These are phyloP conservation scores for Solanum dulcamara DNA, from an alignment of 257 asterid genomes.

Conservation along the genomic window DNA sequence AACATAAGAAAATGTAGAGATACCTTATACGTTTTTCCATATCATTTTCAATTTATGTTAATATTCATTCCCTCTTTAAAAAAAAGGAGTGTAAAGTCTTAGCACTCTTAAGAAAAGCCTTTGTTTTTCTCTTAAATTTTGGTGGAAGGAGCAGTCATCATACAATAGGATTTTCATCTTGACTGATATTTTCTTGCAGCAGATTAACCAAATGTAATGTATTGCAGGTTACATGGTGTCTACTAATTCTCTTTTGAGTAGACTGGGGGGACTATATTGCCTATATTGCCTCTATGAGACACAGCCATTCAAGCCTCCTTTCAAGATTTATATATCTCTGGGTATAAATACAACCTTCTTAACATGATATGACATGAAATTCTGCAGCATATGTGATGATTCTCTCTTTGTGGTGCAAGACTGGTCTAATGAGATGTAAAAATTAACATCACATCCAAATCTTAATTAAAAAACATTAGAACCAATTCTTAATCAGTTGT, in stretches of 20 bases:
- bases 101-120: not conserved
- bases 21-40: not conserved
- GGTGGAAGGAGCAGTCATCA: not conserved
- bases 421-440: not conserved
- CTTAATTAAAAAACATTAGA: not conserved
- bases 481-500: not conserved
- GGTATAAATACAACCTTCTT: constrained; percentile 22
- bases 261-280: constrained; percentile 82
- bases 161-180: not conserved
- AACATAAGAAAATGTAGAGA: not conserved
- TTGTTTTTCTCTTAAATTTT: not conserved
- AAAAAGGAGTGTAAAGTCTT: not conserved
- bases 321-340: constrained; percentile 60
- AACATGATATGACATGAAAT: not conserved
- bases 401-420: not conserved
- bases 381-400: not conserved
- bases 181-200: not conserved
- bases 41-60: not conserved
- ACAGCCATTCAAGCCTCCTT: constrained; percentile 76
- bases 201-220: not conserved
- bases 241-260: constrained; percentile 34
- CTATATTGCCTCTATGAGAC: constrained; percentile 63
- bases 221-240: constrained; percentile 53
- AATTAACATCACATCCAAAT: not conserved
- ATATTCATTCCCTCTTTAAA: not conserved